These are phyloP conservation scores for Spirogloea muscicola DNA, from an alignment of 139 green algal genomes.

Conservation along the genomic window DNA sequence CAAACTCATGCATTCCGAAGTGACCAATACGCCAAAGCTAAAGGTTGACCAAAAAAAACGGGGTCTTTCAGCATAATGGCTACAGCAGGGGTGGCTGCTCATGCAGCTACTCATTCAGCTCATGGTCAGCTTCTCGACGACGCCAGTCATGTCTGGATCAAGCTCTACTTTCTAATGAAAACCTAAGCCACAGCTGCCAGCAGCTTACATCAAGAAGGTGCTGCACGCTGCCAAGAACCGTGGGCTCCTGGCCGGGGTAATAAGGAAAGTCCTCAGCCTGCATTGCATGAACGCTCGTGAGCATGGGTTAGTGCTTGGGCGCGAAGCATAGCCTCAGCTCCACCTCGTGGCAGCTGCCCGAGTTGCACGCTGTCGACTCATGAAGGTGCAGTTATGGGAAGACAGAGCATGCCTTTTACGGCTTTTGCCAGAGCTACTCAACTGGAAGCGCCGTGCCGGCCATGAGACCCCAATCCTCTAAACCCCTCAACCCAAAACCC, in stretches of 20 bases:
- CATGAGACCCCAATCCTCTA: background rate
- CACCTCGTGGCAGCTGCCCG: no score
- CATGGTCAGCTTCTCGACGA: background rate
- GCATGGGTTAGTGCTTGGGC: background rate
- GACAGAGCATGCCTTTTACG: background rate
- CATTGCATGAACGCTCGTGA: background rate
- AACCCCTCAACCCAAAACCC: background rate
- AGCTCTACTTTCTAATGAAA: background rate
- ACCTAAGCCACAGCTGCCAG: background rate
- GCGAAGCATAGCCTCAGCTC: background rate
- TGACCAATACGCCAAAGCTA: no score
- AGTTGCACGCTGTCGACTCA: no score
- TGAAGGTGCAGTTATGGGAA: background rate
- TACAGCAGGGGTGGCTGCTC: background rate
- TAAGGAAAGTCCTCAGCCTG: slow-evolving; percentile 21
- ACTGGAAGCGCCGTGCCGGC: background rate
- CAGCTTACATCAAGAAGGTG: slow-evolving; percentile 20
- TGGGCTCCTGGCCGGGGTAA: slow-evolving; percentile 21
- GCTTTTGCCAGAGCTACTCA: background rate
- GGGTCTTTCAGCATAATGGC: background rate
- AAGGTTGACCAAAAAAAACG: no score
- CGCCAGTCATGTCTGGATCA: background rate
- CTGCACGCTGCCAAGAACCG: slow-evolving; percentile 3
- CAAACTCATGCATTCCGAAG: no score
- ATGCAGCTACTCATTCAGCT: background rate